Evolutionary conservation across 352 stramenopile species (phyloP).

Genomic region (Phytophthora litchii): DNA sequence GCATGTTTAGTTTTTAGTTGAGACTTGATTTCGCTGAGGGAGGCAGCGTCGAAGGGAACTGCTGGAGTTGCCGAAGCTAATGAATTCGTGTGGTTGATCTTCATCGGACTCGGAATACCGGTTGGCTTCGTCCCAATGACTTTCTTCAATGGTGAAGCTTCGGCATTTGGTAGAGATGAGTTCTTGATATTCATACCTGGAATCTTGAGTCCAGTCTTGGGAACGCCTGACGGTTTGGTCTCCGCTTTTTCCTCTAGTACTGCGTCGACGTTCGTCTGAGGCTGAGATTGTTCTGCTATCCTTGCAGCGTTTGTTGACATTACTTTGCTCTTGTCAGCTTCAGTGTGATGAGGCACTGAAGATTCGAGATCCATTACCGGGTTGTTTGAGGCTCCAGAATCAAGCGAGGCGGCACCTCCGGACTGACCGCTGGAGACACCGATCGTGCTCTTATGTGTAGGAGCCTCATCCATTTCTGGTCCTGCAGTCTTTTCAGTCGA

Average conservation of each 20-base stretch:
- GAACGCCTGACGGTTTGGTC: constrained; percentile 22
- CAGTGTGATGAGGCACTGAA: neutral
- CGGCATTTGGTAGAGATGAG: constrained; percentile 9
- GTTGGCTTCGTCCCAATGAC: constrained; percentile 16
- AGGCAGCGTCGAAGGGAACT: constrained; percentile 57
- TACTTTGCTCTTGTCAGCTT: constrained; percentile 13
- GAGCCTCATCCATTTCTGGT: constrained; percentile 36
- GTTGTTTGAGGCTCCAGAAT: constrained; percentile 11
- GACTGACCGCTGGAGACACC: neutral
- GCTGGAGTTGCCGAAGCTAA: constrained; percentile 26
- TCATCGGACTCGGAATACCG: constrained; percentile 38
- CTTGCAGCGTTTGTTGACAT: constrained; percentile 1
- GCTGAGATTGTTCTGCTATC: constrained; percentile 24
- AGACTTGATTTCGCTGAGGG: constrained; percentile 63
- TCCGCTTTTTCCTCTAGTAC: constrained; percentile 24
- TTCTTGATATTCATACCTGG: constrained; percentile 55
- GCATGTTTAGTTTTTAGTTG: constrained; percentile 63
- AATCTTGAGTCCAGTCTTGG: constrained; percentile 42
- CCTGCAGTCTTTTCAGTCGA: constrained; percentile 17
- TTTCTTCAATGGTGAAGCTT: constrained; percentile 38
- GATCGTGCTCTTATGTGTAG: constrained; percentile 18
- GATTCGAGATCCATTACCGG: constrained; percentile 1
- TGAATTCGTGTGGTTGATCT: constrained; percentile 23
- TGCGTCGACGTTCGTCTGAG: neutral
- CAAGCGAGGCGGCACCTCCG: neutral